Base-by-base conservation (phyloP, 345 rosid species). In the Isatis tinctoria region DNA sequence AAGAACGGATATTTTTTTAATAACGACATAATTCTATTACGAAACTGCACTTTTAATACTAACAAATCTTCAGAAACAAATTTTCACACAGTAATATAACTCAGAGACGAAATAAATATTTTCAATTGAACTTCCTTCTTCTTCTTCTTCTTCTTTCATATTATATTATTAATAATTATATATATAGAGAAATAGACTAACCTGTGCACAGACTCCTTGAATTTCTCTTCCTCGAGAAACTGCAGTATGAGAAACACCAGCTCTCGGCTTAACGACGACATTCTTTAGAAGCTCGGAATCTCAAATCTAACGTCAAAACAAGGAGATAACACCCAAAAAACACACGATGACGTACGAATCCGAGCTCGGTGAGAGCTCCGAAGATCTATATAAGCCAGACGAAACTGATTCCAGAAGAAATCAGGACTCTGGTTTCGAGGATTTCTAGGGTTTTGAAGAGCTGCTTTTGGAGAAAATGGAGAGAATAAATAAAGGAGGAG, bases 151-250 rank as follows among this genome's bases (percentile, higher is more conserved):
- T 27, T 3, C 2, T 1, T 22, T 1, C 24, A 22, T 22, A 22
- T 22, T 22, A 22, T 22, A 22, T 43, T 16, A 13, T 16, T 8
- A 43, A 43, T 13, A 7, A 18, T 6, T 44, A 63, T 10, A 44
- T n/a, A 67, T 2, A 65, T 10, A 70, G 8, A 57, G 0, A 40
- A 37, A 35, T 13, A 59, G 40, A 47, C 61, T 76, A 81, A 87
- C 98, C 83, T 90, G 74, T 91, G 98, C 56, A 91, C 90, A 70
- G 97, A 84, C 76, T 93, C 97, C 79, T 85, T 87, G 54, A 84
- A 93, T 74, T 91, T 89, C 83, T 93, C 94, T 79, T 93, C 98
- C 48, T 91, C 96, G 5, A 93, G 97, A 70, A 93, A 93, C 75
- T 93, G 98, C 56, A 93, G 97, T 78, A 91, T 85, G 70, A 90